A percentile compares a stretch with the other conserved stretches of the same genome.
Conservation (phyloP, 2,329 filamentous ascomycete species). For the Apiospora marii region DNA sequence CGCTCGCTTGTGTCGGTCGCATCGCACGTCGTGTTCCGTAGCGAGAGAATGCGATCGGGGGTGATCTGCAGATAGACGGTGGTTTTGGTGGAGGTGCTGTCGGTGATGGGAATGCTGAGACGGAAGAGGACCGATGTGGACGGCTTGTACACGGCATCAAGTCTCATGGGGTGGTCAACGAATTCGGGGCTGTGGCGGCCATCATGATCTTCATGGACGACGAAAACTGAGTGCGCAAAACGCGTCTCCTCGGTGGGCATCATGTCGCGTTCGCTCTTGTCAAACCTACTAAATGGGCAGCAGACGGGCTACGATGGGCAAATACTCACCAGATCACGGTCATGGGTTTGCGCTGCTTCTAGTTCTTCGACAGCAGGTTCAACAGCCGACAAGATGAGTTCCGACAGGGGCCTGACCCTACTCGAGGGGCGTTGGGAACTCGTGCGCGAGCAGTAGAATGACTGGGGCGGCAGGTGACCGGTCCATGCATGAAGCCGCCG, state of each 20-base stretch:
- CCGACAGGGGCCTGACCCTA: conserved; percentile 23
- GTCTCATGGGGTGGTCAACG: conserved; percentile 1
- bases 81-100: neutral
- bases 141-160: neutral
- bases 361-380: neutral
- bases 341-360: neutral
- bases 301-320: neutral
- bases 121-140: conserved; percentile 21
- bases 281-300: conserved; percentile 3
- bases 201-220: neutral
- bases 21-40: conserved; percentile 6
- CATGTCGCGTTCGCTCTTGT: neutral
- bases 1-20: neutral
- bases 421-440: conserved; percentile 22
- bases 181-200: neutral
- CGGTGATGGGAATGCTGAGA: conserved; percentile 11
- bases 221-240: neutral
- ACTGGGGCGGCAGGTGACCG: conserved; percentile 22
- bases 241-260: neutral
- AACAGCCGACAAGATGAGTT: conserved; percentile 20
- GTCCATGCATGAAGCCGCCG: conserved; percentile 1
- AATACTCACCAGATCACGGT: neutral
- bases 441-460: conserved; percentile 23
- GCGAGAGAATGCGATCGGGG: conserved; percentile 4
- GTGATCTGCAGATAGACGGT: conserved; percentile 15